A percentile compares a stretch with the other conserved stretches of the same genome.
These are phyloP conservation scores for Penicillium psychrosexuale DNA, from an alignment of 2,329 filamentous ascomycete species.

Conservation along the genomic window DNA sequence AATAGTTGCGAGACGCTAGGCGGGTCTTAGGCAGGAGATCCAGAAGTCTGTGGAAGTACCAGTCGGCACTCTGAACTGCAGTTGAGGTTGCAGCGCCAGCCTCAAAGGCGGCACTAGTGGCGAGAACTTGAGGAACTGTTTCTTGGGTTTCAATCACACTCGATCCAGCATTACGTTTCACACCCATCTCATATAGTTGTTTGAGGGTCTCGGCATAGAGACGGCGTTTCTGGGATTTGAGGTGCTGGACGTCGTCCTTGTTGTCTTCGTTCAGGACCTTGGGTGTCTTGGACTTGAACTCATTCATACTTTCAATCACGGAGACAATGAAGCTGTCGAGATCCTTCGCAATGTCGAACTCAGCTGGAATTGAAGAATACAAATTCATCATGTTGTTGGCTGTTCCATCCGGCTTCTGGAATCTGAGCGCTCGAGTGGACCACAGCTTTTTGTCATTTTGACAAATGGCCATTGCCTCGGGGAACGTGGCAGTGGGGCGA, in stretches of 20 bases:
- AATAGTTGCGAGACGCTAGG: constrained; percentile 67
- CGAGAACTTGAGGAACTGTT: constrained; percentile 67
- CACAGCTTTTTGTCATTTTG: constrained; percentile 31
- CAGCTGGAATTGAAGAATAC: constrained; percentile 51
- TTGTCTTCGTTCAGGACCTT: constrained; percentile 79
- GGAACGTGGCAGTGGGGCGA: constrained; percentile 22
- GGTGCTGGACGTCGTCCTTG: constrained; percentile 76
- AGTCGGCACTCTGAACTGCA: constrained; percentile 53
- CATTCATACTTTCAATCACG: constrained; percentile 64
- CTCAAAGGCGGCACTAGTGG: constrained; percentile 49
- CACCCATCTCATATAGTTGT: constrained; percentile 80
- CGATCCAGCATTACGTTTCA: constrained; percentile 75
- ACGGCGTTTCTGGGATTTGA: constrained; percentile 86
- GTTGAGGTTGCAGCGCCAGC: constrained; percentile 19
- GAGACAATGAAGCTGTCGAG: constrained; percentile 67
- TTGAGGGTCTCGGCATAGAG: constrained; percentile 86
- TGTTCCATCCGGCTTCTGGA: constrained; percentile 68
- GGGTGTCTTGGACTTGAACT: constrained; percentile 82
- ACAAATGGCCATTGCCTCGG: constrained; percentile 34
- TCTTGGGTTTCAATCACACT: constrained; percentile 70
- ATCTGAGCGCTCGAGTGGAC: constrained; percentile 57
- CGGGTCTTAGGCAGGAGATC: constrained; percentile 69
- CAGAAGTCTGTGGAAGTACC: constrained; percentile 75
- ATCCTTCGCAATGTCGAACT: constrained; percentile 56
- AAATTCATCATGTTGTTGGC: constrained; percentile 70